Conservation (phyloP, 2,329 filamentous ascomycete species). For the Ophiostoma angusticollis region DNA sequence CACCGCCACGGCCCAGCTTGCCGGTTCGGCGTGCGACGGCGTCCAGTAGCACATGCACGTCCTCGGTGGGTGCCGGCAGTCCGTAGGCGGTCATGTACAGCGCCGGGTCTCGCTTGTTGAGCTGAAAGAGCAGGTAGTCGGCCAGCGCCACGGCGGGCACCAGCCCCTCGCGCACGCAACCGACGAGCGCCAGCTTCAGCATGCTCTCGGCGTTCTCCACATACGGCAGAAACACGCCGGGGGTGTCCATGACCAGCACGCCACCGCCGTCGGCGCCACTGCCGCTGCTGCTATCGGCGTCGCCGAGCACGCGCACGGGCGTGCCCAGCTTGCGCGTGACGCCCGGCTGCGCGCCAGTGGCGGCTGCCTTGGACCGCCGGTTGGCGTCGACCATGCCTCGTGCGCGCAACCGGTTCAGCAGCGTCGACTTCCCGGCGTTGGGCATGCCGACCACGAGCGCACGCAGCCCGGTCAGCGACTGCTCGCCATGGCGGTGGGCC, state of each 20-base stretch:
- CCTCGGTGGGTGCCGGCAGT: conserved; percentile 60
- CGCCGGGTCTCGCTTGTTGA: conserved; percentile 55
- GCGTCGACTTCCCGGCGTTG: conserved; percentile 88
- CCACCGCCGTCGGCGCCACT: conserved; percentile 34
- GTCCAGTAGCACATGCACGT: conserved; percentile 59
- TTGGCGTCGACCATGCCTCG: conserved; percentile 42
- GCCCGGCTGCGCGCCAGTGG: conserved; percentile 76
- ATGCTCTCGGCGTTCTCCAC: conserved; percentile 75
- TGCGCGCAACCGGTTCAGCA: conserved; percentile 75
- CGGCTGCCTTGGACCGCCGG: conserved; percentile 50
- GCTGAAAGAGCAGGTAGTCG: conserved; percentile 77
- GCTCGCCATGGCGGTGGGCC: conserved; percentile 27
- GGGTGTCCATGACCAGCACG: conserved; percentile 82
- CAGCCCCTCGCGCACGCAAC: conserved; percentile 80
- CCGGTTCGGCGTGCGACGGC: conserved; percentile 63
- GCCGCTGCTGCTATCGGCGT: conserved; percentile 13
- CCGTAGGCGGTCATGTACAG: conserved; percentile 45
- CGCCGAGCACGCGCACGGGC: conserved; percentile 60
- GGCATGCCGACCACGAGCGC: conserved; percentile 93
- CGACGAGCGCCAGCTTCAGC: conserved; percentile 87
- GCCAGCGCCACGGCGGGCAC: conserved; percentile 66
- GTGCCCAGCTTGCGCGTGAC: conserved; percentile 76
- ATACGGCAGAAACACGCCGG: conserved; percentile 90
- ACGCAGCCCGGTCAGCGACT: conserved; percentile 66
- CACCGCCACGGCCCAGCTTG: conserved; percentile 59